A percentile compares a stretch with the other conserved stretches of the same genome.
Conservation (phyloP, 139 green algal species). For the Chlamydomonas schloesseri region DNA sequence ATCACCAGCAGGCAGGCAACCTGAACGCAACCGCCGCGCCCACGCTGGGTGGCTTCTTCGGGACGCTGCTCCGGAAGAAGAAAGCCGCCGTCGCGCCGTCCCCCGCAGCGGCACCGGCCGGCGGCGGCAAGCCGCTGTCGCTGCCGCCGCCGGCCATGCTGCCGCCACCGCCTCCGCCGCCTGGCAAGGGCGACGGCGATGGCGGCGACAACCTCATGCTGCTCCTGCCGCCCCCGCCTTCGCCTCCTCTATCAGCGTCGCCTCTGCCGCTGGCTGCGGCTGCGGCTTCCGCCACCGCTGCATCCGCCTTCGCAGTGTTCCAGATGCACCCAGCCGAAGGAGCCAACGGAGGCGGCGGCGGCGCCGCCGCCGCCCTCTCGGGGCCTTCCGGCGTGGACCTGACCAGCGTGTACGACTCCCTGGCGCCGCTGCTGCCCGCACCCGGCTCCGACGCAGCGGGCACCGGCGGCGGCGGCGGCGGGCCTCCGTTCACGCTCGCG, state of each 20-base stretch:
- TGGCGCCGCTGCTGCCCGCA: slow-evolving; percentile 3
- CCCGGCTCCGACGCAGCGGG: neutral
- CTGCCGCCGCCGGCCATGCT: too few relatives aligned
- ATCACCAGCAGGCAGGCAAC: neutral
- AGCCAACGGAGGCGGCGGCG: too few relatives aligned
- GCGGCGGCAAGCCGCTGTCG: neutral
- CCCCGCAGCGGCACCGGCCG: neutral
- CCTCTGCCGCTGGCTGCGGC: too few relatives aligned
- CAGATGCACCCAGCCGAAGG: neutral
- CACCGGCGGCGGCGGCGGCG: too few relatives aligned
- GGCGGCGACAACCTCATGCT: too few relatives aligned
- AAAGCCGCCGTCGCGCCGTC: neutral
- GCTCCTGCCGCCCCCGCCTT: too few relatives aligned
- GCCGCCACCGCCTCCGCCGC: neutral
- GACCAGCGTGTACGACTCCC: neutral
- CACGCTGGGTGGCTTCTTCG: slow-evolving; percentile 6
- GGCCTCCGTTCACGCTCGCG: neutral
- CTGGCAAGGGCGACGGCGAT: too few relatives aligned
- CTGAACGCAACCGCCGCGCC: neutral
- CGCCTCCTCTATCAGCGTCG: too few relatives aligned
- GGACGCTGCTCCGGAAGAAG: neutral
- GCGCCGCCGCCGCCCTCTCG: too few relatives aligned
- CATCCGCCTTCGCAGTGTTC: neutral
- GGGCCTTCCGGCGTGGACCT: neutral
- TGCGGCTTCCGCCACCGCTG: neutral